phyloP scores from a whole-genome alignment of 116 monocot species.

The Zostera marina region DNA sequence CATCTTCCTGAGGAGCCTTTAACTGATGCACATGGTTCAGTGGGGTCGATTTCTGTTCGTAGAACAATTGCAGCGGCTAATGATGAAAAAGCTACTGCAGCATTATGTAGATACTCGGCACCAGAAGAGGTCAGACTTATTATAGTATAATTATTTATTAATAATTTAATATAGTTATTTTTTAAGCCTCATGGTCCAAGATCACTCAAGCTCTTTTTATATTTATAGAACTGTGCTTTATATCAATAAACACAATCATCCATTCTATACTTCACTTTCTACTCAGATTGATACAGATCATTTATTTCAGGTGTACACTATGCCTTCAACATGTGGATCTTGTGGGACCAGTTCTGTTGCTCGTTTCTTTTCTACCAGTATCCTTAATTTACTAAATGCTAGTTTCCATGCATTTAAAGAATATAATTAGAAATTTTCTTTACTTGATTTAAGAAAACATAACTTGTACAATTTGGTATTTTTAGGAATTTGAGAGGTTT shows the following conservation, averaged over 20 bases:
- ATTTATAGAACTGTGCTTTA: no score
- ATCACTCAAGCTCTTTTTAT: no score
- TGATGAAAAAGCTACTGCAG: slow-evolving; percentile 50
- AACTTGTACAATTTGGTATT: no score
- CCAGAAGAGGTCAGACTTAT: slow-evolving; percentile 87
- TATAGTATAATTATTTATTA: no score
- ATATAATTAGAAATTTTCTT: not conserved
- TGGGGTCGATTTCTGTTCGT: slow-evolving; percentile 73
- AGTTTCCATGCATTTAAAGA: not conserved
- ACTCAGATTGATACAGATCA: not conserved
- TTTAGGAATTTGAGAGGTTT: no score
- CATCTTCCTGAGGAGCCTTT: slow-evolving; percentile 4
- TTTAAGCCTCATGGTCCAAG: no score
- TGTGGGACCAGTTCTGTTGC: slow-evolving; percentile 67
- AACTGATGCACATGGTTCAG: slow-evolving; percentile 47
- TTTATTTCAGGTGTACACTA: slow-evolving; percentile 47
- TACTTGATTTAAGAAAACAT: no score
- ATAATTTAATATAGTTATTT: no score
- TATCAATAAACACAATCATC: no score
- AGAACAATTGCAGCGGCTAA: slow-evolving; percentile 74
- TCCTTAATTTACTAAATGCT: slow-evolving; percentile 21
- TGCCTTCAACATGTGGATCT: slow-evolving; percentile 91
- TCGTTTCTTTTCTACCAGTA: slow-evolving; percentile 78
- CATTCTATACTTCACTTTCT: no score
- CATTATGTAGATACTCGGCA: slow-evolving; percentile 78